These are phyloP conservation scores for Neurospora sp. DNA, from an alignment of 495 filamentous ascomycete species.

Conservation along the genomic window DNA sequence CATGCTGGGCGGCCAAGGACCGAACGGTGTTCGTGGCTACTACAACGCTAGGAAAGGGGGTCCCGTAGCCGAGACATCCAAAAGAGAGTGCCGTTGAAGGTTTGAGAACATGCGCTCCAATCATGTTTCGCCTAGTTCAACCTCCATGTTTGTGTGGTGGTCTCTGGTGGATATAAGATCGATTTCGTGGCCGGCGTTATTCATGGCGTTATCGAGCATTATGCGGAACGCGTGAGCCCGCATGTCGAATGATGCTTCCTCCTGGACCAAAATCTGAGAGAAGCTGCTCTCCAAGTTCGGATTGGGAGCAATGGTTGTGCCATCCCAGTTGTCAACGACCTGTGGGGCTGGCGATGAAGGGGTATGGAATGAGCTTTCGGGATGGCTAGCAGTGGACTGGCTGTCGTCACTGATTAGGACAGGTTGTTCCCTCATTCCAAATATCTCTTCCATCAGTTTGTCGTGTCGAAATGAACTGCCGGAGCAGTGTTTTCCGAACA, in stretches of 20 bases:
- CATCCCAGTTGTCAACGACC: background rate
- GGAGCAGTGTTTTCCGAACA: slow-evolving; percentile 67
- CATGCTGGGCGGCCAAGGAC: background rate
- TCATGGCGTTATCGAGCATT: slow-evolving; percentile 17
- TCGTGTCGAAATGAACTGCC: slow-evolving; percentile 57
- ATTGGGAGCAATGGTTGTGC: background rate
- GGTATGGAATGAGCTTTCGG: background rate
- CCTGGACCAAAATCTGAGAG: slow-evolving; percentile 18
- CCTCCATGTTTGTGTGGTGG: slow-evolving; percentile 24
- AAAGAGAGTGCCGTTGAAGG: background rate
- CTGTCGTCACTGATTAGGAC: slow-evolving; percentile 2
- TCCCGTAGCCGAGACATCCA: background rate
- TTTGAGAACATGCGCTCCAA: background rate
- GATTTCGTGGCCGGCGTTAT: slow-evolving; percentile 11
- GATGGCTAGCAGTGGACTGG: slow-evolving; percentile 13
- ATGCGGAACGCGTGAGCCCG: slow-evolving; percentile 22
- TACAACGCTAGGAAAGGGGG: background rate
- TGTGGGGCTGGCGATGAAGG: background rate
- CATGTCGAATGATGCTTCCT: slow-evolving; percentile 8
- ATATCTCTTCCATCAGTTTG: slow-evolving; percentile 37
- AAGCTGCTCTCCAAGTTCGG: background rate
- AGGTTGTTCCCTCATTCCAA: background rate
- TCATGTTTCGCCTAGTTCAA: slow-evolving; percentile 15
- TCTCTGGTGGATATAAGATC: slow-evolving; percentile 29
- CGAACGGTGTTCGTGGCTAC: background rate